Base-by-base conservation (phyloP, 768 basidiomycete species). In the Pleurotus salmoneostramineus region DNA sequence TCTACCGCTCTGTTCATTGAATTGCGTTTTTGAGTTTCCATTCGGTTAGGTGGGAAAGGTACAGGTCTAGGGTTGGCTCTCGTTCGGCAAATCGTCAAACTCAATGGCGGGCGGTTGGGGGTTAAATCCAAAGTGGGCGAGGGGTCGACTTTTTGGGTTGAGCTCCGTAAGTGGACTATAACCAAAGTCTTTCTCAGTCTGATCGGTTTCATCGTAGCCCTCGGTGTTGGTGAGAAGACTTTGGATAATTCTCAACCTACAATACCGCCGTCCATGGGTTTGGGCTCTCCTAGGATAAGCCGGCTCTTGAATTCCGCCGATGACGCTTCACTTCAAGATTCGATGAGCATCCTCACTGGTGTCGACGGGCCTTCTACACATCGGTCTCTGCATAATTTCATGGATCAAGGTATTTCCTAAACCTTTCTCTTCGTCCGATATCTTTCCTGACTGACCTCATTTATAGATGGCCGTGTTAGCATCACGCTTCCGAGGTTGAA, bases 131-230 rank as follows among this genome's bases (percentile, higher is more conserved):
- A 81, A 62, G 71, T 79, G 4, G 76, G 78, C 8, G 70, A 74
- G 59, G 89, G 89, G n/a, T 85, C 83, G 34, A 87, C 83, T 56
- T 91, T 90, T 72, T 90, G 88, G 88, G 82, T 82, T n/a, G 86
- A 86, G 65, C 68, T 87, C 14, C 62, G 60, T 61, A 35, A 6
- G 61, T 60, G 6, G 35, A 55, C n/a, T 5, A 6, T 48, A 46
- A 1, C 58, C 5, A 6, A 14, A 6, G 45, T 8, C 15, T 34
- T 40, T 34, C n/a, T 17, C 14, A 17, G 4, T 17, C 14, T 27
- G 21, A 10, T 32, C 27, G 32, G 31, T 31, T 14, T 15, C 4
- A 6, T 56, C 21, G 12, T 47, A 62, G 61, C 61, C 2, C 50
- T 62, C 32, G 61, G 59, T n/a, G 61, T 65, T 42, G 64, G 64